Evolutionary conservation across 306 rosid genomes (phyloP).

Genomic region (Sicyos edulis): DNA sequence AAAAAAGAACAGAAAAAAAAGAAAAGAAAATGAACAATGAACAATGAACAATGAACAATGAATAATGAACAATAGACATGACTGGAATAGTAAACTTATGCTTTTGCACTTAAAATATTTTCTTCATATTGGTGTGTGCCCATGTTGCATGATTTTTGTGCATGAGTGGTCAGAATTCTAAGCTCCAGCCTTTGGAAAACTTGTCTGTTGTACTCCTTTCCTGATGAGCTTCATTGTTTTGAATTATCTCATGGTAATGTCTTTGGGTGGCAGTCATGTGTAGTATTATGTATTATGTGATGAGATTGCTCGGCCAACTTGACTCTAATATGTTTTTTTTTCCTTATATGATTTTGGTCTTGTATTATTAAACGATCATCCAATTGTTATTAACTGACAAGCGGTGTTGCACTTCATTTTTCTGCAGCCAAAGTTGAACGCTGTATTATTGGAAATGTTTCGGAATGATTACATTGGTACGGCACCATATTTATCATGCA

Average conservation of each 20-base stretch:
- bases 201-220: background rate
- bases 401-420: conserved; percentile 25
- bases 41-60: too few relatives aligned
- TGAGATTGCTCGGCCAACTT: conserved; percentile 5
- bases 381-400: background rate
- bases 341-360: conserved; percentile 11
- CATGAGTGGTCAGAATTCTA: background rate
- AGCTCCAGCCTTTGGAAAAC: background rate
- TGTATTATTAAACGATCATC: background rate
- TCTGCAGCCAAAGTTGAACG: conserved; percentile 90
- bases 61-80: background rate
- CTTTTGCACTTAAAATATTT: background rate
- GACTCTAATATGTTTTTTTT: background rate
- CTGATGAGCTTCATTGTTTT: background rate
- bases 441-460: conserved; percentile 81
- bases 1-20: too few relatives aligned
- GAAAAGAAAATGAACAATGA: background rate
- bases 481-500: conserved; percentile 85
- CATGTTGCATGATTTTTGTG: background rate
- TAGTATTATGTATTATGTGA: conserved; percentile 1
- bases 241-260: conserved; percentile 1
- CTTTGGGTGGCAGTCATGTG: conserved; percentile 7
- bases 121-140: background rate
- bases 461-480: conserved; percentile 92
- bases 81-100: background rate